Conservation (phyloP, 345 rosid species). For the Cardamine resedifolia region DNA sequence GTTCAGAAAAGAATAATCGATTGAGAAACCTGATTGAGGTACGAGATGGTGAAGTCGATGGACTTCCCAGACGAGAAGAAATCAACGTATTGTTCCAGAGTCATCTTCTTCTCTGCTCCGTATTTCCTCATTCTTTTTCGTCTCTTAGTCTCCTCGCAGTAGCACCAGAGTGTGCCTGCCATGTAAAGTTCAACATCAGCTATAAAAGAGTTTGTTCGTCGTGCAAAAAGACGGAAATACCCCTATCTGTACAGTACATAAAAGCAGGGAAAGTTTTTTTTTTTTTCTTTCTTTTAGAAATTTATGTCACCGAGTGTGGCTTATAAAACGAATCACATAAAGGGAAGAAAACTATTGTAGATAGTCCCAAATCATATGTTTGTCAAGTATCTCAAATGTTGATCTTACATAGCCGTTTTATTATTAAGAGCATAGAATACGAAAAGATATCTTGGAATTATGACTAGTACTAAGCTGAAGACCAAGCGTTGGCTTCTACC, state of each 20-base stretch:
- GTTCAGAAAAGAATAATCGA: background rate
- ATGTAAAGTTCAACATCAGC: background rate
- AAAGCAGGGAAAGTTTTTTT: no score
- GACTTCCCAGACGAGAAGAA: background rate
- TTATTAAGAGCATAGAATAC: no score
- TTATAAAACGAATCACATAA: no score
- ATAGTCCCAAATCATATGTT: no score
- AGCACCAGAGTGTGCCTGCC: background rate
- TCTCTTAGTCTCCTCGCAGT: background rate
- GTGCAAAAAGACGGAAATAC: background rate
- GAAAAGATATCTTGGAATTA: no score
- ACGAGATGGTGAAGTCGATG: conserved; percentile 24
- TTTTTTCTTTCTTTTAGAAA: no score
- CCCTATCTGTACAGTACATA: background rate
- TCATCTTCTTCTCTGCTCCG: conserved; percentile 34
- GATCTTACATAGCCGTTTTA: no score
- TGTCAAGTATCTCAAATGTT: no score
- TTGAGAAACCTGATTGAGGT: conserved; percentile 38
- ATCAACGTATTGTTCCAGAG: conserved; percentile 35
- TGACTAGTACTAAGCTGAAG: no score
- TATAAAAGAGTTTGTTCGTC: background rate
- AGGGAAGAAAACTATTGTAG: no score
- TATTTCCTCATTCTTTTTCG: background rate
- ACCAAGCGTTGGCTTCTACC: no score
- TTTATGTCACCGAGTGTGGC: background rate